Base-by-base conservation (phyloP, 2,329 filamentous ascomycete genomes). In the Davidsoniella australis region DNA sequence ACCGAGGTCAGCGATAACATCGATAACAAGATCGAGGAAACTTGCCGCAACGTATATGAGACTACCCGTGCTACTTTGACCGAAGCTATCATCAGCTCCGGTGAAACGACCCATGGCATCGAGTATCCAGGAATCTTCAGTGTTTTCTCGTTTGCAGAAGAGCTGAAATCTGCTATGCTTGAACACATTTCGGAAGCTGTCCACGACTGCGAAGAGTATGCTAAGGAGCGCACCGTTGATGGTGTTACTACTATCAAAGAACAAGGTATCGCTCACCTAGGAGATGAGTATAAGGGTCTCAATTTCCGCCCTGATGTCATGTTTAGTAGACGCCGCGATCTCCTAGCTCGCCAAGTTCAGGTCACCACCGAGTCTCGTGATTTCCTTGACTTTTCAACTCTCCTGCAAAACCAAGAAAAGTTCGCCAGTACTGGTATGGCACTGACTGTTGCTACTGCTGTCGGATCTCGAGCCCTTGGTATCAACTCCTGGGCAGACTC, bases 401-500 rank as follows among this genome's bases (percentile, higher is more conserved):
- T 96, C 5, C 73, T 94, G 68, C 86, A 95, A 59, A 75, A 80
- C 48, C 89, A 96, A 62, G 91, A 98, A 65, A 98, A 96, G 71
- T 73, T 93, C 50, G 88, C 89, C 5, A 86, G 89, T 38, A 93
- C 88, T 2, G 84, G 91, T 55, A 88, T 98, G 82, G 91, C 89
- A 5, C 72, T 98, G 60, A 98, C 91, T 1, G 75, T 94, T 36
- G 84, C 84, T 8, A 88, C 86, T 50, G 85, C 94, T 2, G 70
- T 96, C 4, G 86, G 89, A 50, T 77, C 82, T 45, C 76, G 86
- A 44, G 72, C 91, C 59, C 68, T 98, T 38, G 86, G 88, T 53
- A 83, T 87, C 54, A 78, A 83, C 57, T 80, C 83, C 46, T 96
- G 89, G 87, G 68, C 95, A 57, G 89, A 96, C 61, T 85, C 89